Evolutionary conservation across 208 protist genomes (phyloP).

Genomic region (Trypanosoma cruzi): DNA sequence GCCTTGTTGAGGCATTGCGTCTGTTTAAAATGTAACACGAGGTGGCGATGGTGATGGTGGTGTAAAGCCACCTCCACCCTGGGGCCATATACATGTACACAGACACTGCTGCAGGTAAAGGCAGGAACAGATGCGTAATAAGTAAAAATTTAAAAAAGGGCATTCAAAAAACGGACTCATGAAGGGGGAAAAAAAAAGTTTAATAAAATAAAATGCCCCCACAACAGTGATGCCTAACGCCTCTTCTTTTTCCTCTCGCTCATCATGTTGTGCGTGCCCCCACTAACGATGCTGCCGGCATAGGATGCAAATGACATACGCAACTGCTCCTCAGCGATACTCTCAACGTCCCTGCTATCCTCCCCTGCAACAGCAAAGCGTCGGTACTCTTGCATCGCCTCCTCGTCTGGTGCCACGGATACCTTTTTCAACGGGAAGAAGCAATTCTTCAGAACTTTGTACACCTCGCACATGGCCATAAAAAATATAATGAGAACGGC

Average conservation of each 20-base stretch:
- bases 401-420: slow-evolving; percentile 32
- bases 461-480: slow-evolving; percentile 57
- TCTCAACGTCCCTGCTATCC: slow-evolving; percentile 56
- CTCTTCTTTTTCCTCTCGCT: slow-evolving; percentile 49
- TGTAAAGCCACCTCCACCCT: no score
- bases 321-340: slow-evolving; percentile 81
- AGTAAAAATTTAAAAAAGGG: no score
- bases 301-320: slow-evolving; percentile 84
- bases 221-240: slow-evolving; percentile 22
- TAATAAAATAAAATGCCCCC: neutral
- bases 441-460: slow-evolving; percentile 89
- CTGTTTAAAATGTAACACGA: no score
- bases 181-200: no score
- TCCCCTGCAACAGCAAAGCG: slow-evolving; percentile 49
- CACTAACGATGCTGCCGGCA: slow-evolving; percentile 62
- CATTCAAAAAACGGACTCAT: no score
- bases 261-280: slow-evolving; percentile 26
- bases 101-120: no score
- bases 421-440: slow-evolving; percentile 64
- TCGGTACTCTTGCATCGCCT: slow-evolving; percentile 62
- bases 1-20: no score
- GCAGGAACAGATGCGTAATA: no score
- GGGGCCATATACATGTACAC: no score
- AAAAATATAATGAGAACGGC: slow-evolving; percentile 57
- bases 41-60: no score